Evolutionary conservation across 768 basidiomycete species (phyloP).

Genomic region (Leccinum obscurum): DNA sequence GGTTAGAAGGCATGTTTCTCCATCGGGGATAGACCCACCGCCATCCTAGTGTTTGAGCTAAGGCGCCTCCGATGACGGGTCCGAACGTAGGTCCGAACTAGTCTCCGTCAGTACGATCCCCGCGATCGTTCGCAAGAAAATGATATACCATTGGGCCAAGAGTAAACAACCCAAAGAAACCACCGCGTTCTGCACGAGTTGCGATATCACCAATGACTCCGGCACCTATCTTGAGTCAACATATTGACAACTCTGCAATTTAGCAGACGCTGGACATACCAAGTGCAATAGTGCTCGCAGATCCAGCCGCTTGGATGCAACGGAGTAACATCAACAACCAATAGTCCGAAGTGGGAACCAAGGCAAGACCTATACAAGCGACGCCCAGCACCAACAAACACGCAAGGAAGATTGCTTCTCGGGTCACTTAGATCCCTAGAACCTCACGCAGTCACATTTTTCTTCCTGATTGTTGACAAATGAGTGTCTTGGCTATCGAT

Average conservation of each 20-base stretch:
- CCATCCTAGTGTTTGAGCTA: constrained; percentile 64
- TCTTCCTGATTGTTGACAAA: constrained; percentile 65
- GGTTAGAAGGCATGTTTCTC: neutral
- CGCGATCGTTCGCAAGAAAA: neutral
- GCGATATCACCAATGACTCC: constrained; percentile 83
- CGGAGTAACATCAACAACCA: constrained; percentile 82
- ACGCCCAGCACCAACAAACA: constrained; percentile 64
- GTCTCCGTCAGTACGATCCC: neutral
- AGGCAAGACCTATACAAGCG: constrained; percentile 64
- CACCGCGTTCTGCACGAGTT: constrained; percentile 68
- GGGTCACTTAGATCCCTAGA: no score
- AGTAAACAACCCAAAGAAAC: constrained; percentile 67
- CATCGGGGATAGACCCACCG: constrained; percentile 39
- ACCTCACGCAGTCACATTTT: no score
- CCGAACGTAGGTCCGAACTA: constrained; percentile 58
- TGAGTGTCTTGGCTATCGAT: constrained; percentile 53
- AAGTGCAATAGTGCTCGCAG: constrained; percentile 75
- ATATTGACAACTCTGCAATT: neutral
- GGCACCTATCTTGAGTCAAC: constrained; percentile 44
- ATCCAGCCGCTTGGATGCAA: constrained; percentile 76
- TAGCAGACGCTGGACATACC: constrained; percentile 38
- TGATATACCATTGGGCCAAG: constrained; percentile 59
- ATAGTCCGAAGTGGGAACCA: constrained; percentile 58
- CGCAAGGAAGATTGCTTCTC: constrained; percentile 44
- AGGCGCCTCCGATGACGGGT: constrained; percentile 51